These are phyloP conservation scores for Cercospora sp. DNA, from an alignment of 2,329 filamentous ascomycete species.

Conservation along the genomic window DNA sequence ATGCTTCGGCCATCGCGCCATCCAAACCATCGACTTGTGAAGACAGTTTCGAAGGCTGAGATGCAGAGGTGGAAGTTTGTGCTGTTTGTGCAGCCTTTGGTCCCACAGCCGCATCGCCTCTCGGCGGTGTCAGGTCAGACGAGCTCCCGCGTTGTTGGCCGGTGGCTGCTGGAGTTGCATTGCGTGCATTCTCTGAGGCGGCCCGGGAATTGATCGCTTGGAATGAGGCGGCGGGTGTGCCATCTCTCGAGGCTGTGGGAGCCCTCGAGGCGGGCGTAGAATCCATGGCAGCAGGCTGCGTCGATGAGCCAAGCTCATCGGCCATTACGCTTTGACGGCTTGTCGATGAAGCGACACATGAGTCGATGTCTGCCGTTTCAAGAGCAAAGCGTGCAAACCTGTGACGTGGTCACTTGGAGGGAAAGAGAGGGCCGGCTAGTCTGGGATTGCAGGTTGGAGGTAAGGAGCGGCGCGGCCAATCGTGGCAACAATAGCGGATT, in stretches of 20 bases:
- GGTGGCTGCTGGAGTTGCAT: constrained; percentile 21
- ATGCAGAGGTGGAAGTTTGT: constrained; percentile 27
- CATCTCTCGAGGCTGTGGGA: constrained; percentile 22
- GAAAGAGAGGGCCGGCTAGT: constrained; percentile 4
- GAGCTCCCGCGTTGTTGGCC: constrained; percentile 20
- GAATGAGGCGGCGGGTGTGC: constrained; percentile 26
- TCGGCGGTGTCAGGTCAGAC: constrained; percentile 29
- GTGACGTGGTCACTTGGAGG: constrained; percentile 13
- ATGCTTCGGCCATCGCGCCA: constrained; percentile 44
- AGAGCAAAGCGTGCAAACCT: background rate
- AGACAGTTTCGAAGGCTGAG: constrained; percentile 25
- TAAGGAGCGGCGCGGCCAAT: constrained; percentile 8
- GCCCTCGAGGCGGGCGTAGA: constrained; percentile 9
- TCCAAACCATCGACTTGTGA: constrained; percentile 30
- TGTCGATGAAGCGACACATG: constrained; percentile 23
- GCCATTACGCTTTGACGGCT: constrained; percentile 25
- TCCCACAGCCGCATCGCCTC: constrained; percentile 26
- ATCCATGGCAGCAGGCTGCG: constrained; percentile 10
- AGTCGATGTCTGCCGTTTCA: constrained; percentile 14
- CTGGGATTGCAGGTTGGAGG: constrained; percentile 3
- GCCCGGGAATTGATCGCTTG: constrained; percentile 32
- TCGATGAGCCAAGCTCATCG: constrained; percentile 24
- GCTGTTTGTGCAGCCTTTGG: constrained; percentile 31
- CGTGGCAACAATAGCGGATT: background rate
- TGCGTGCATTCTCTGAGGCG: constrained; percentile 23